A percentile compares a stretch with the other conserved stretches of the same genome.
Evolutionary conservation across 164 flowering plant species (phyloP).

Genomic region (Chloranthus sessilifolius): DNA sequence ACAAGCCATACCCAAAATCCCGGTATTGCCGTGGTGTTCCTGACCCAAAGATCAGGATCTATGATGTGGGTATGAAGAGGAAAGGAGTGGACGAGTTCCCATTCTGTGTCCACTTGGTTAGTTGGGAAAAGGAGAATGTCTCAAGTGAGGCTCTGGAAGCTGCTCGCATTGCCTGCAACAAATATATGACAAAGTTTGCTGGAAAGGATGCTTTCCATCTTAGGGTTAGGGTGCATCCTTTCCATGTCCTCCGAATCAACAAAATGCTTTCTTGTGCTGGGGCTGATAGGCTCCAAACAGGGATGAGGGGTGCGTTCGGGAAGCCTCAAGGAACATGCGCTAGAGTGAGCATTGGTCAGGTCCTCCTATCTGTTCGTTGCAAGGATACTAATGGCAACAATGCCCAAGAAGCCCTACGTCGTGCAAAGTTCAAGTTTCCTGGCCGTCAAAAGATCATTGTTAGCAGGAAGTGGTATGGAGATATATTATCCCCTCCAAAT

Average conservation of each 20-base stretch:
- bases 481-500: not conserved
- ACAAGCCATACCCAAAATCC: slow-evolving; percentile 39
- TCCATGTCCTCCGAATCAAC: slow-evolving; percentile 65
- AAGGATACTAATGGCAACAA: slow-evolving; percentile 41
- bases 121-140: slow-evolving; percentile 70
- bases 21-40: slow-evolving; percentile 41
- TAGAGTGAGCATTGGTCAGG: slow-evolving; percentile 58
- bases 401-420: slow-evolving; percentile 64
- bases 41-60: slow-evolving; percentile 37
- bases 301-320: slow-evolving; percentile 70
- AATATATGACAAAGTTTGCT: slow-evolving; percentile 60
- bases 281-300: slow-evolving; percentile 71
- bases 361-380: slow-evolving; percentile 60
- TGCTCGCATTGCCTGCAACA: slow-evolving; percentile 66
- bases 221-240: slow-evolving; percentile 58
- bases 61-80: slow-evolving; percentile 36
- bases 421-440: slow-evolving; percentile 64
- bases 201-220: slow-evolving; percentile 67
- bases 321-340: slow-evolving; percentile 61
- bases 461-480: slow-evolving; percentile 50
- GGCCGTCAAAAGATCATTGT: slow-evolving; percentile 67
- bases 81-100: slow-evolving; percentile 65
- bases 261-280: slow-evolving; percentile 77
- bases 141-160: slow-evolving; percentile 66
- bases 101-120: slow-evolving; percentile 56